Evolutionary conservation across 1,139 yeast species (phyloP).

Genomic region (Saccharomyces pastorianus): DNA sequence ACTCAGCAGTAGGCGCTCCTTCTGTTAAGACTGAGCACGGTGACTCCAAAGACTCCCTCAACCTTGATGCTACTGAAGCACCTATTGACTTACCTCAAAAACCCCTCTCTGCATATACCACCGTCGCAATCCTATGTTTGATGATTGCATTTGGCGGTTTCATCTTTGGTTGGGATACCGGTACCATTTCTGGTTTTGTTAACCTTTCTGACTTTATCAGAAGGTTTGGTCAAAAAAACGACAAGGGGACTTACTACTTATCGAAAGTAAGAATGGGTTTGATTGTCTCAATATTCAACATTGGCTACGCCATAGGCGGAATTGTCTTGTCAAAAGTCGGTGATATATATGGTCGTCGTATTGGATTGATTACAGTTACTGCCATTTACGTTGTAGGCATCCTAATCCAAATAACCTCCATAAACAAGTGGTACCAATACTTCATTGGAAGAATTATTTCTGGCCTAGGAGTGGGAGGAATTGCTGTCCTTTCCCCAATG

Average conservation of each 20-base stretch:
- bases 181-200: slow-evolving; percentile 68
- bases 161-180: slow-evolving; percentile 68
- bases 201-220: slow-evolving; percentile 53
- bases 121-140: slow-evolving; percentile 36
- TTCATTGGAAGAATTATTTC: slow-evolving; percentile 52
- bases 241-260: slow-evolving; percentile 33
- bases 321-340: slow-evolving; percentile 44
- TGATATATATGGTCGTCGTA: slow-evolving; percentile 52
- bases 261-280: slow-evolving; percentile 49
- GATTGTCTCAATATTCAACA: slow-evolving; percentile 55
- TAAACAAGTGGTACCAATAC: slow-evolving; percentile 39
- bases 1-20: background rate
- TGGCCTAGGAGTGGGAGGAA: slow-evolving; percentile 54
- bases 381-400: slow-evolving; percentile 52
- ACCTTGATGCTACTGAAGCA: background rate
- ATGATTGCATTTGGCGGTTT: slow-evolving; percentile 59
- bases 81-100: slow-evolving; percentile 28
- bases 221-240: slow-evolving; percentile 45
- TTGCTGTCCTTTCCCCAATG: slow-evolving; percentile 51
- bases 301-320: slow-evolving; percentile 62
- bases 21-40: background rate
- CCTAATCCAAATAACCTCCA: slow-evolving; percentile 49
- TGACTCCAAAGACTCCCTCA: background rate
- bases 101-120: slow-evolving; percentile 35
- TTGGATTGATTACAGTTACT: slow-evolving; percentile 46